phyloP scores from a whole-genome alignment of 768 basidiomycete genomes.

The Auricularia sp. region DNA sequence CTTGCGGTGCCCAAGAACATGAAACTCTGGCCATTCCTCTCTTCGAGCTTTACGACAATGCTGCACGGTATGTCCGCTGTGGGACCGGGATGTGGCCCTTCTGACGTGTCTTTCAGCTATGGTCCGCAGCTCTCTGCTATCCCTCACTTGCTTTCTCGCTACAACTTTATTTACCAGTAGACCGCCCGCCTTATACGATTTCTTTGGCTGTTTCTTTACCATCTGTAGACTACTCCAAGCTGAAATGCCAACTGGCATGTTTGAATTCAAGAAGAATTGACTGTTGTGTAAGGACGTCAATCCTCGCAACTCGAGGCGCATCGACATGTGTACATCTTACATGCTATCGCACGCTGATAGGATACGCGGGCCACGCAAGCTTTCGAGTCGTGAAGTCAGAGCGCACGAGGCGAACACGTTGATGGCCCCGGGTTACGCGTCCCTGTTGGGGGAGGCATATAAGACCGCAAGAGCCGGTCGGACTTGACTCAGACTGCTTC shows the following conservation, averaged over 20 bases:
- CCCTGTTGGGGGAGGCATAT: not conserved
- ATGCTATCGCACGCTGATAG: too few relatives aligned
- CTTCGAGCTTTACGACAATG: conserved; percentile 96
- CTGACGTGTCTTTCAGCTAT: conserved; percentile 38
- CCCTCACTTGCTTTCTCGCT: conserved; percentile 84
- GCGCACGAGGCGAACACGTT: too few relatives aligned
- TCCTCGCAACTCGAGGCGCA: too few relatives aligned
- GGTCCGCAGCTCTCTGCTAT: conserved; percentile 93
- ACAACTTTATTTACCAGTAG: conserved; percentile 70
- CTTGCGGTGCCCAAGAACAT: conserved; percentile 97
- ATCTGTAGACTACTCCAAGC: too few relatives aligned
- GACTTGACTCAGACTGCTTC: not conserved
- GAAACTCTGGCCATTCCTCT: conserved; percentile 97
- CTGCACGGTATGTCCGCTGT: conserved; percentile 51
- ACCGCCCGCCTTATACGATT: not conserved
- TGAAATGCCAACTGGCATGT: too few relatives aligned
- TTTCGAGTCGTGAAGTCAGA: too few relatives aligned
- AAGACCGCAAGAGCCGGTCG: not conserved
- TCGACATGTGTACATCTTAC: too few relatives aligned
- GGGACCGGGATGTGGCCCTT: not conserved
- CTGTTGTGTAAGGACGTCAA: too few relatives aligned
- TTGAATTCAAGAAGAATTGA: too few relatives aligned
- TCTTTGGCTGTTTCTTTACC: too few relatives aligned
- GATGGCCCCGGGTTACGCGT: too few relatives aligned
- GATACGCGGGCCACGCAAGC: too few relatives aligned